Percentiles rank a stretch among this genome's conserved stretches.
Evolutionary conservation across 192 early-diverging fungal genomes (phyloP).

Genomic region (Phycomyces blakesleeanus): DNA sequence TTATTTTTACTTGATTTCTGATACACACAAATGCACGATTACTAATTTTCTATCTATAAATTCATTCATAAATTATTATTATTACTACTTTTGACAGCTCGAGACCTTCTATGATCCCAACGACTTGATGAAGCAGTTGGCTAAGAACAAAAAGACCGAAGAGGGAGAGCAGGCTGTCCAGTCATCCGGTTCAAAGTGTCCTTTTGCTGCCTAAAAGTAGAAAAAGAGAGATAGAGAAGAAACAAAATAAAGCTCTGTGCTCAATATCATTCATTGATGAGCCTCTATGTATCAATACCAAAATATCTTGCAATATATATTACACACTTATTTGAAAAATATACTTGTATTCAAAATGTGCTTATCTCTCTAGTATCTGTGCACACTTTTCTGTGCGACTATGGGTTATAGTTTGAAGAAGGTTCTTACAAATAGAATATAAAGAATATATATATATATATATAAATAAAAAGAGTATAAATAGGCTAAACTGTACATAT

Average conservation of each 20-base stretch:
- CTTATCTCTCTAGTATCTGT: not conserved
- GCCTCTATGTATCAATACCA: too few relatives aligned
- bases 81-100: conserved; percentile 10
- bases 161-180: conserved; percentile 18
- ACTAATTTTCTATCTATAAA: too few relatives aligned
- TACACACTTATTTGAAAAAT: not conserved
- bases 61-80: not conserved
- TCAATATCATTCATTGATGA: too few relatives aligned
- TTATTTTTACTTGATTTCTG: too few relatives aligned
- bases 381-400: not conserved
- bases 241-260: conserved; percentile 2
- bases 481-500: too few relatives aligned
- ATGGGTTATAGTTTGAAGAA: not conserved
- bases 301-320: too few relatives aligned
- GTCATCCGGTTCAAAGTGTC: conserved; percentile 23
- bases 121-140: conserved; percentile 31
- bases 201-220: conserved; percentile 15
- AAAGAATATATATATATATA: too few relatives aligned
- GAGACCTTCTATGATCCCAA: conserved; percentile 36
- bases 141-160: conserved; percentile 30
- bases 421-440: too few relatives aligned
- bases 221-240: not conserved
- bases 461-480: too few relatives aligned
- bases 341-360: not conserved
- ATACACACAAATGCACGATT: too few relatives aligned